Evolutionary conservation across 495 filamentous ascomycete genomes (phyloP), one percentile per base, ranked within the genome.

Genomic region (Apodospora peruviana): DNA sequence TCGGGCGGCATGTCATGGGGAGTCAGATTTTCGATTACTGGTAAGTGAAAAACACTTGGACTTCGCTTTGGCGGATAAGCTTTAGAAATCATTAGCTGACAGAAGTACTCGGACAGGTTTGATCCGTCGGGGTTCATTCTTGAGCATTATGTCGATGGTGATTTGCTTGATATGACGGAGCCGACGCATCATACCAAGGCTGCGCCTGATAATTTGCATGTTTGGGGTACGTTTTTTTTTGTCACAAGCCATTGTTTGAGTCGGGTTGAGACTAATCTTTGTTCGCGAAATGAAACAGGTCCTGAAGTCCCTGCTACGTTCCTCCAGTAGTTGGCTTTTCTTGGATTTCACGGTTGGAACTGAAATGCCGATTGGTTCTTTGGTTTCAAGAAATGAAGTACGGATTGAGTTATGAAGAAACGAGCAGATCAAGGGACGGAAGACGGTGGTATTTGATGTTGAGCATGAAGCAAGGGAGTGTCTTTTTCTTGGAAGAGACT

Each of bases 11-110:
- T 74, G 71, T 84, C 44, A 62, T 89, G 69, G 73, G 81, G 43
- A 74, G 75, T 57, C 77, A 82, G 60, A 72, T 83, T 35, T 76
- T 91, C 41, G 87, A 90, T 60, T 87, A 90, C 67, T 81, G 86
- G 77, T 77, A 62, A 18, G 69, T 58, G 7, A 24, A n/a, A 32
- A 37, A 4, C 37, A 12, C 20, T 19, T 39, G 14, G 18, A 21
- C 3, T n/a, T 45, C 25, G 0, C 7, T n/a, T n/a, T n/a, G n/a
- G n/a, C n/a, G n/a, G n/a, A 11, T 5, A 7, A 16, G 0, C 2
- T 25, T 8, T 20, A 9, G 1, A 27, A 14, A 11, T 5, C 10
- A 2, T 16, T 41, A 42, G 2, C 44, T 21, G 29, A 23, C 57
- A 21, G 49, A 35, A 2, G 3, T 29, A 2, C n/a, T 11, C 17